Evolutionary conservation across 768 basidiomycete genomes (phyloP).

Genomic region (Galerina marginata): DNA sequence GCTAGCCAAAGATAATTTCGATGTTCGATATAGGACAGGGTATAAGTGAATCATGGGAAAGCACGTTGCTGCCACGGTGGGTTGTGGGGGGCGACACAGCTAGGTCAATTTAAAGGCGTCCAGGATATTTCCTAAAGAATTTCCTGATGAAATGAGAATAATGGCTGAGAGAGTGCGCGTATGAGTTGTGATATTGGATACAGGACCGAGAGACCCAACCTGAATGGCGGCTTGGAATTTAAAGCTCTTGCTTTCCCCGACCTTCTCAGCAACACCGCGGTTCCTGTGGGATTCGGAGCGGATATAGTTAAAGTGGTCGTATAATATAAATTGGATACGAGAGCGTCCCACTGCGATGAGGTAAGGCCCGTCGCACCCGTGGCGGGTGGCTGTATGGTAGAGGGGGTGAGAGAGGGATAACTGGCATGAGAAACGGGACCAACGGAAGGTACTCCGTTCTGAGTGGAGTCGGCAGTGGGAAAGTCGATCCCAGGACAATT

Average conservation of each 20-base stretch:
- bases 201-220: not conserved
- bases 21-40: no score
- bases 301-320: constrained; percentile 14
- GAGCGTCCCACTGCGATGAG: no score
- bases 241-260: not conserved
- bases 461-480: not conserved
- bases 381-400: not conserved
- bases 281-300: constrained; percentile 10
- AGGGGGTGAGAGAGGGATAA: not conserved
- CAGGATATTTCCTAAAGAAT: no score
- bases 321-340: constrained; percentile 13
- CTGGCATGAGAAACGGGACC: not conserved
- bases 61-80: no score
- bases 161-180: no score
- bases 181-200: no score
- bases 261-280: not conserved
- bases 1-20: no score
- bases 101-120: no score
- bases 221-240: not conserved
- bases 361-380: no score
- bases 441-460: not conserved
- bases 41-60: no score
- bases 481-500: constrained; percentile 2
- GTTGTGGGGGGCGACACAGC: no score
- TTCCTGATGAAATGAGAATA: no score